Evolutionary conservation across 1,284 basidiomycete genomes (phyloP), one percentile per base, ranked within the genome.

Genomic region (Boletus mariae): DNA sequence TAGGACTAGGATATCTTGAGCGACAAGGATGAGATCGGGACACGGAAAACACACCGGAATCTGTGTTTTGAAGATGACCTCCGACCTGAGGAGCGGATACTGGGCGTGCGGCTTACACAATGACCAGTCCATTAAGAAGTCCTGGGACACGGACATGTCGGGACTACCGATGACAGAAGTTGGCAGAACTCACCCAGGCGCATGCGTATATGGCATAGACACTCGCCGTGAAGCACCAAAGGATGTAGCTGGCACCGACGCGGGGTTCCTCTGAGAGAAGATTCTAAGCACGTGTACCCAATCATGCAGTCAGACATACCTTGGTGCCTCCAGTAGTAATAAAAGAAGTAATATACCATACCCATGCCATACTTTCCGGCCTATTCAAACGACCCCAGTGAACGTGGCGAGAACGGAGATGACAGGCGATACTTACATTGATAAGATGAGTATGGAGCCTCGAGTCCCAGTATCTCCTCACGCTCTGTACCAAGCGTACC

Each of bases 401-500:
- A 63, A 26, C 25, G 42, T 15, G 3, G 3, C 10, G 40, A 0
- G 26, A 10, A 41, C 2, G 10, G 15, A 23, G 20, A 20, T 20
- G 17, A 47, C 3, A 5, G 5, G 8, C 12, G 17, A 2, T 80
- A 57, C 80, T 55, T 53, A 89, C 92, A 61, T 98, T 98, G 66
- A 97, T 85, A 29, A 98, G 73, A 77, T 98, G 94, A 0, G 90
- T 89, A n/a, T 76, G 65, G 31, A 90, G 72, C 32, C 75, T 72
- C 5, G 89, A 92, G 67, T 97, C 94, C 37, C 71, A 70, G 67
- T 85, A 97, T 75, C 94, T 92, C 60, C 87, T 87, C 42, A 95
- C 63, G 67, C 92, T 94, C 70, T 98, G 94, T 10, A 92, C 75
- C 41, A 94, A 69, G 73, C 94, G 92, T 20, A 86, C 74, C 2